Evolutionary conservation across 1,284 basidiomycete genomes (phyloP), one percentile per base, ranked within the genome.

Genomic region (Trametes hirsuta): DNA sequence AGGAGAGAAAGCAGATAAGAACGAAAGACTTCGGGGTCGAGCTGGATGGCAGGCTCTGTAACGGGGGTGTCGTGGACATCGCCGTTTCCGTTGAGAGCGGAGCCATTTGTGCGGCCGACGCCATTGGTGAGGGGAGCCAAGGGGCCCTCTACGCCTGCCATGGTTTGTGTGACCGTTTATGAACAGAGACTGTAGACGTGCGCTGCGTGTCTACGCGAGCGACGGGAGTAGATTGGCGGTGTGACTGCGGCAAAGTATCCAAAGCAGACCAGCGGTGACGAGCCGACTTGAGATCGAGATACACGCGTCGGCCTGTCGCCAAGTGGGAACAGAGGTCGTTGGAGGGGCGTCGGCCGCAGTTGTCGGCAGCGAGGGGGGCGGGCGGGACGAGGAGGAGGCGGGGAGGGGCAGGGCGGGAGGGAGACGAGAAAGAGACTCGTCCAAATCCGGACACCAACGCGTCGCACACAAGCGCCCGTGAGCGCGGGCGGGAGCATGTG

Each of bases 1-100:
- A 95, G 77, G 30, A 95, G 78, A 1, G 84, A 79, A 46, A 83
- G 76, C 37, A 95, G 79, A 74, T 93, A 94, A 14, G 79, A 76
- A 64, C 80, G 83, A 69, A 91, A 88, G 63, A 87, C 72, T 36
- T 79, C 77, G 4, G 87, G 71, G 72, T 91, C 88, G 71, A 90
- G 90, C 11, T 78, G 42, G 21, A 72, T 69, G 22, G 72, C 39
- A 15, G 24, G n/a, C 24, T 37, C 39, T 18, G 49, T 35, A 12
- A 37, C 60, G 36, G 70, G 66, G 47, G 66, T 57, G 52, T 71
- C 69, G 53, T 69, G 69, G 14, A 65, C 59, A 15, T 62, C 61
- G 57, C 69, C 71, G 65, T 71, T 66, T 40, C 62, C 55, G 47
- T 68, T 66, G 42, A 58, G 46, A 12, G 58, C 25, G 49, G 24